Conservation (phyloP, 257 asterid genomes). For the Plantago major region DNA sequence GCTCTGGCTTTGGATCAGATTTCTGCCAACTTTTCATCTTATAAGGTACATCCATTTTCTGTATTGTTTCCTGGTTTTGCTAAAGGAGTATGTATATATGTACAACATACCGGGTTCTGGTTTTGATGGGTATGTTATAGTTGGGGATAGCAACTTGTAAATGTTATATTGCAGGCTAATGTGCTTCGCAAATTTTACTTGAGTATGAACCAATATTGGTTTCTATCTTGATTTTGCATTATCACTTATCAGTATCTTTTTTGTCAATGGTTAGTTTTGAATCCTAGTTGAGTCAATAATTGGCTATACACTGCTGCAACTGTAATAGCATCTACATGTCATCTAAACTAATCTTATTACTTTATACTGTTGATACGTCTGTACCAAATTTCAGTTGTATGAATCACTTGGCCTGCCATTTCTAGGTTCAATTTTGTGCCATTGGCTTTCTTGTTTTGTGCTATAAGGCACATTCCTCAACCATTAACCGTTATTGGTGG, state of each 20-base stretch:
- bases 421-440: neutral
- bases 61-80: neutral
- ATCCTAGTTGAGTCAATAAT: slow-evolving; percentile 1
- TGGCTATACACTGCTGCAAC: neutral
- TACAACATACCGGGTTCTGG: neutral
- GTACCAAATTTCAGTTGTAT: neutral
- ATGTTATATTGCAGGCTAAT: no score
- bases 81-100: no score
- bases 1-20: slow-evolving; percentile 50
- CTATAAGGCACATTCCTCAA: slow-evolving; percentile 9
- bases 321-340: no score
- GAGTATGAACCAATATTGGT: neutral
- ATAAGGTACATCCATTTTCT: slow-evolving; percentile 29
- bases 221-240: neutral
- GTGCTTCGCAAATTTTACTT: no score
- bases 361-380: neutral
- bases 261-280: neutral
- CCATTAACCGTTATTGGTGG: slow-evolving; percentile 8
- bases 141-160: no score
- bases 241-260: neutral
- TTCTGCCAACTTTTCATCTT: slow-evolving; percentile 40
- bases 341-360: no score
- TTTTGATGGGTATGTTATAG: no score
- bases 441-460: slow-evolving; percentile 10
- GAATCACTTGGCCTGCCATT: slow-evolving; percentile 14